Percentiles rank a stretch among this genome's conserved stretches.
These are phyloP conservation scores for Monosporascus sp. DNA, from an alignment of 2,329 filamentous ascomycete genomes.

Conservation along the genomic window DNA sequence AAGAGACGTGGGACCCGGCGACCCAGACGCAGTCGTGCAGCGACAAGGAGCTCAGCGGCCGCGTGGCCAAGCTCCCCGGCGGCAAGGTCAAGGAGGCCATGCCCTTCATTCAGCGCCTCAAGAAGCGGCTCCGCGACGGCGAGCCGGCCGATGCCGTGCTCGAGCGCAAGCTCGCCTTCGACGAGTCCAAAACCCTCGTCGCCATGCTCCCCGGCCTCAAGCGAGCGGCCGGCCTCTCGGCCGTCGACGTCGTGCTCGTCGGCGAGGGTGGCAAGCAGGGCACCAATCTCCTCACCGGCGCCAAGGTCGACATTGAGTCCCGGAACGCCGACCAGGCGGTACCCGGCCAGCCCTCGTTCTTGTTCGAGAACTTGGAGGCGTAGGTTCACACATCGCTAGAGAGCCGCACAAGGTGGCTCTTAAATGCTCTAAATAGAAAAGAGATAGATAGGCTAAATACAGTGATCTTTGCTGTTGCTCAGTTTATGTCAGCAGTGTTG, in stretches of 20 bases:
- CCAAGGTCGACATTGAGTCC: constrained; percentile 42
- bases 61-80: constrained; percentile 59
- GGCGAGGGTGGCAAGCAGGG: constrained; percentile 48
- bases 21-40: constrained; percentile 21
- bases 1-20: constrained; percentile 58
- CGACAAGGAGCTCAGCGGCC: constrained; percentile 44
- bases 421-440: too few species aligned
- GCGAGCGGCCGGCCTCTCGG: constrained; percentile 62
- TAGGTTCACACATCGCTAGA: background rate
- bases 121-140: constrained; percentile 72
- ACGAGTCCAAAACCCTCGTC: constrained; percentile 69
- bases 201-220: constrained; percentile 78
- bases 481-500: too few species aligned
- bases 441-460: too few species aligned
- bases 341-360: constrained; percentile 75
- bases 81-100: constrained; percentile 95
- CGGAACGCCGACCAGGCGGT: constrained; percentile 44
- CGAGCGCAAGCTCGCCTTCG: constrained; percentile 78
- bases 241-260: constrained; percentile 63
- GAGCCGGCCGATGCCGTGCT: constrained; percentile 65
- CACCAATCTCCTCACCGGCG: constrained; percentile 47
- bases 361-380: constrained; percentile 70
- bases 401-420: too few species aligned
- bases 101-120: constrained; percentile 87
- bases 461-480: too few species aligned